A percentile compares a stretch with the other conserved stretches of the same genome.
Conservation (phyloP, 2,329 filamentous ascomycete species). For the Fusarium udum region DNA sequence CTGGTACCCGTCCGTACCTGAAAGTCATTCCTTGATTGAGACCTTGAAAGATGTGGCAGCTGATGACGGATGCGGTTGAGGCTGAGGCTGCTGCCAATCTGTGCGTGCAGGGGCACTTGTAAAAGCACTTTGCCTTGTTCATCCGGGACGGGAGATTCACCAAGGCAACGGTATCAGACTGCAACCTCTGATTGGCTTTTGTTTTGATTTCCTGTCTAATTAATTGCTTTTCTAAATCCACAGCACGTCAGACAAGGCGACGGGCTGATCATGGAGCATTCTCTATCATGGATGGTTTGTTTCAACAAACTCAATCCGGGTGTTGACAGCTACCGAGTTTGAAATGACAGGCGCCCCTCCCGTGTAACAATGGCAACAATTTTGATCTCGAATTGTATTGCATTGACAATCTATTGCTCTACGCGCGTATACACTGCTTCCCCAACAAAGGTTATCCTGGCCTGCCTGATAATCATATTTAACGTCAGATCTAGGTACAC, state of each 20-base stretch:
- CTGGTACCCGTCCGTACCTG: slow-evolving; percentile 12
- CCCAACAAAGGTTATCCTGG: background rate
- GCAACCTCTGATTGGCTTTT: slow-evolving; percentile 6
- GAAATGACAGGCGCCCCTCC: slow-evolving; percentile 7
- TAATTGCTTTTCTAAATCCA: slow-evolving; percentile 13
- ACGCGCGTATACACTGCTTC: background rate
- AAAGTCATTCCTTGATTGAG: slow-evolving; percentile 19
- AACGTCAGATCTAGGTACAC: slow-evolving; percentile 31
- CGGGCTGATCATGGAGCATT: slow-evolving; percentile 11
- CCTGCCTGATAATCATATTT: slow-evolving; percentile 1
- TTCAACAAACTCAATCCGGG: slow-evolving; percentile 10
- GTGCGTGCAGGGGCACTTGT: slow-evolving; percentile 16
- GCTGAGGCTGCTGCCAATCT: slow-evolving; percentile 37
- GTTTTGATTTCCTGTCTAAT: slow-evolving; percentile 4
- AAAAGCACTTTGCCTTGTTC: slow-evolving; percentile 24
- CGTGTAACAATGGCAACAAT: slow-evolving; percentile 1
- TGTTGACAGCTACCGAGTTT: background rate
- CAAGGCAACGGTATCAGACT: slow-evolving; percentile 20
- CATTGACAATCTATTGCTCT: background rate
- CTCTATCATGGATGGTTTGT: slow-evolving; percentile 8
- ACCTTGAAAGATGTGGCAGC: slow-evolving; percentile 20
- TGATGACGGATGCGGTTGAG: slow-evolving; percentile 42
- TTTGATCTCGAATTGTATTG: background rate
- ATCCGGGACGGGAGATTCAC: slow-evolving; percentile 15
- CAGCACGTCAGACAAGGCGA: slow-evolving; percentile 10